These are phyloP conservation scores for Uronychia binucleata DNA, from an alignment of 73 alveolate species.

Conservation along the genomic window DNA sequence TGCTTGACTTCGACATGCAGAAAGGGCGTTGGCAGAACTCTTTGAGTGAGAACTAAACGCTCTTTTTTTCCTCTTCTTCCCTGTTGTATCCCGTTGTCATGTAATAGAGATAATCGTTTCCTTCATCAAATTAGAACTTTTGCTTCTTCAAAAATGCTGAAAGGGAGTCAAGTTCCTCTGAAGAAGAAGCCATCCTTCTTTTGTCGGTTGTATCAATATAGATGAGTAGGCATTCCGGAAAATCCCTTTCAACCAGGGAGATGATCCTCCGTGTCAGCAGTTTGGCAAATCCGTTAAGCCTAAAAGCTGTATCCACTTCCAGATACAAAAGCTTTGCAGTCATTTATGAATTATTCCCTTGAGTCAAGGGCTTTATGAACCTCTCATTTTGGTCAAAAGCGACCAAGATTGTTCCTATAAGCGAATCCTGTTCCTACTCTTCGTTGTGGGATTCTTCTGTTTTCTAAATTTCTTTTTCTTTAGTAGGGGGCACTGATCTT, in stretches of 20 bases:
- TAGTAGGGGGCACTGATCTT: no score
- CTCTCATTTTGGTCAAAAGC: not conserved
- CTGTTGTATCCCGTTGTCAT: not conserved
- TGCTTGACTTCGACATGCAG: not conserved
- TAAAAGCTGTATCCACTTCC: not conserved
- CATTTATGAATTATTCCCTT: not conserved
- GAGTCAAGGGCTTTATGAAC: not conserved
- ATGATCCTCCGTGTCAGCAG: not conserved
- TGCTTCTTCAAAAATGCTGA: not conserved
- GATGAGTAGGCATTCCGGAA: not conserved
- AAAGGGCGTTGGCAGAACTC: not conserved
- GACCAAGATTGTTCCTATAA: not conserved
- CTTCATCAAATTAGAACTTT: not conserved
- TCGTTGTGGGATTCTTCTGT: no score
- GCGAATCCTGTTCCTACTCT: no score
- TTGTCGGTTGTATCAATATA: not conserved
- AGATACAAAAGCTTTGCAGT: not conserved
- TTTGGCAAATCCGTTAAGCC: not conserved
- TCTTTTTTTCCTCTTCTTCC: not conserved
- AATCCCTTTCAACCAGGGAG: not conserved
- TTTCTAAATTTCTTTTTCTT: no score
- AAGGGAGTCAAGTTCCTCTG: not conserved
- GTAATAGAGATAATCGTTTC: not conserved
- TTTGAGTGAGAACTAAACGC: not conserved
- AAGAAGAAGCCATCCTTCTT: not conserved